Evolutionary conservation across 768 basidiomycete genomes (phyloP).

Genomic region (Macrolepiota dolichaula): DNA sequence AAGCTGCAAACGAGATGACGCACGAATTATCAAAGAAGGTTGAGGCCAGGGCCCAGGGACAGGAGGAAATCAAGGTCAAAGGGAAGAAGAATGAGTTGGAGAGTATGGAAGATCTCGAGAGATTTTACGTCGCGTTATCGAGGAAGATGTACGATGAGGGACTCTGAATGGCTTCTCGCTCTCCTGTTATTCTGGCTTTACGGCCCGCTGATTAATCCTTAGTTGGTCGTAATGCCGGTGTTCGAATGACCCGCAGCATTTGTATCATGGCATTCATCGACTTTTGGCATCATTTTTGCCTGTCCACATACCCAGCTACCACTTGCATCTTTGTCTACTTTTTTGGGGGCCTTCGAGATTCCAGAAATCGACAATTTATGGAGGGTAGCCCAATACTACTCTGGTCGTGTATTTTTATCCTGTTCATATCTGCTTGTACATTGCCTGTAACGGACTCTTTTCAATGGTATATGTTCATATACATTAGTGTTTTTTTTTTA

Average conservation of each 20-base stretch:
- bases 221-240: not conserved
- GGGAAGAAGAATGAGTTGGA: conserved; percentile 46
- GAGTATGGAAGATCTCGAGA: conserved; percentile 75
- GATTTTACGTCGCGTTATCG: conserved; percentile 86
- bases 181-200: not conserved
- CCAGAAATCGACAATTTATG: too few species aligned
- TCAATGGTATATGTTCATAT: too few species aligned
- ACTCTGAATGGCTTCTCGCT: conserved; percentile 38
- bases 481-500: too few species aligned
- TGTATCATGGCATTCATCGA: not conserved
- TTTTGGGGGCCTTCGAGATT: too few species aligned
- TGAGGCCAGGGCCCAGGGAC: conserved; percentile 20
- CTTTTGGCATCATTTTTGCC: not conserved
- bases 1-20: conserved; percentile 8
- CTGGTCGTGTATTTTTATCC: too few species aligned
- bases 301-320: too few species aligned
- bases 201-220: too few species aligned
- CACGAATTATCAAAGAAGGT: conserved; percentile 3
- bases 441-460: too few species aligned
- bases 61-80: conserved; percentile 20
- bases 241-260: not conserved
- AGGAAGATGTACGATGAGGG: conserved; percentile 94
- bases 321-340: too few species aligned
- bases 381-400: too few species aligned
- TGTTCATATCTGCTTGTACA: too few species aligned